A percentile compares a stretch with the other conserved stretches of the same genome.
Evolutionary conservation across 768 basidiomycete genomes (phyloP).

Genomic region (Calocybe indica): DNA sequence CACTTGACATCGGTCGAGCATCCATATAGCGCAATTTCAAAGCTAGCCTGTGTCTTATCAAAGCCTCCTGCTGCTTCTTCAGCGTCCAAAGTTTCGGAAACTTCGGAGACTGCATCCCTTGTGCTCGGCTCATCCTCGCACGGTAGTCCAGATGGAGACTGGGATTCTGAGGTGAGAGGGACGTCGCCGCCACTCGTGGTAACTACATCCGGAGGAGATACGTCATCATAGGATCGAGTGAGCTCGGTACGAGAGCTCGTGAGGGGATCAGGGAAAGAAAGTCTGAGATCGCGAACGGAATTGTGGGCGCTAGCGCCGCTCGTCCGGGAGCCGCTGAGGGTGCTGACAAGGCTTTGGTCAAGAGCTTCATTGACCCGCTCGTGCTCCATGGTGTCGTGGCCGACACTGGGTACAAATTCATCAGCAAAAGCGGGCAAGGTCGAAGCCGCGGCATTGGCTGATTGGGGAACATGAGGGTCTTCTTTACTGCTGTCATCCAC

Average conservation of each 20-base stretch:
- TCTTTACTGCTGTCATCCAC: conserved; percentile 60
- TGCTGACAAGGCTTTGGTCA: conserved; percentile 80
- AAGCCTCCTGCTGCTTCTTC: too few species aligned
- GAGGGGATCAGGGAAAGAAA: conserved; percentile 83
- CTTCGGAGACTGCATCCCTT: too few species aligned
- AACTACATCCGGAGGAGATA: conserved; percentile 21
- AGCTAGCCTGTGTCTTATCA: not conserved
- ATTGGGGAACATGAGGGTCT: conserved; percentile 23
- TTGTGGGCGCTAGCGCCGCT: conserved; percentile 50
- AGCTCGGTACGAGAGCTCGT: conserved; percentile 63
- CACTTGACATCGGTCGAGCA: not conserved
- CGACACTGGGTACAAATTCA: conserved; percentile 15
- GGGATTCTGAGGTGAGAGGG: too few species aligned
- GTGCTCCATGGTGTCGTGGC: conserved; percentile 52
- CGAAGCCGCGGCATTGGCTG: conserved; percentile 25
- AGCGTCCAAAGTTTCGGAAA: too few species aligned
- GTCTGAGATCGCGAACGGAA: conserved; percentile 66
- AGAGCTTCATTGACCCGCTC: conserved; percentile 66
- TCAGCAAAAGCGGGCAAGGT: conserved; percentile 19
- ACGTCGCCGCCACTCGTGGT: too few species aligned
- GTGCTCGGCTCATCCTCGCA: conserved; percentile 27
- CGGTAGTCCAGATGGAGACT: conserved; percentile 2
- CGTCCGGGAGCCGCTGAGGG: conserved; percentile 68
- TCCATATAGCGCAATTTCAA: not conserved
- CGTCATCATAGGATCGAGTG: conserved; percentile 52